Conservation (phyloP, 2,329 filamentous ascomycete species). For the Botrytis galanthina region DNA sequence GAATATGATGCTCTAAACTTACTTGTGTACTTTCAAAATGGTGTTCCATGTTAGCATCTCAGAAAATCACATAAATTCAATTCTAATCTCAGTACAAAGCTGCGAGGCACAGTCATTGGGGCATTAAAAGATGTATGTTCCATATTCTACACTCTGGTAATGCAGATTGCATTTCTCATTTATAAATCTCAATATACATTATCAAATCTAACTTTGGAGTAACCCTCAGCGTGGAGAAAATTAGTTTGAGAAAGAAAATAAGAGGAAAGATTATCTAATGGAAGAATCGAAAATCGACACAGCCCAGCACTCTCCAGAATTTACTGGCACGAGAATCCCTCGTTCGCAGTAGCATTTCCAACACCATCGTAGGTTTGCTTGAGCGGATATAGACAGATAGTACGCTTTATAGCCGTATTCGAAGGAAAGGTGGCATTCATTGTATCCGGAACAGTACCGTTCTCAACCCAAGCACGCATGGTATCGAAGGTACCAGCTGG, state of each 20-base stretch:
- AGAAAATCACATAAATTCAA: fast-evolving
- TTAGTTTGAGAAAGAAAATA: background rate
- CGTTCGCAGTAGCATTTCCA: background rate
- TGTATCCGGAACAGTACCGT: background rate
- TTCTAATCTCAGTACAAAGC: background rate
- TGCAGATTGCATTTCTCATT: no score
- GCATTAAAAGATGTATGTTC: no score
- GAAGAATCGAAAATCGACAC: background rate
- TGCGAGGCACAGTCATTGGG: no score
- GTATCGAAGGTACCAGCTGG: background rate
- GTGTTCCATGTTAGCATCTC: background rate
- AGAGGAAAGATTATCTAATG: background rate
- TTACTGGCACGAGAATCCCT: background rate
- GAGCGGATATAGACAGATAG: background rate
- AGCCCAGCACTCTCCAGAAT: background rate
- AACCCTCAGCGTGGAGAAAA: background rate
- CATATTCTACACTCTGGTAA: no score
- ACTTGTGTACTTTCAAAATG: background rate
- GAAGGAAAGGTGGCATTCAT: background rate
- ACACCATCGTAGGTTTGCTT: background rate
- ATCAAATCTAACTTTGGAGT: background rate
- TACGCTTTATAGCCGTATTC: background rate
- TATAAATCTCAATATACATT: no score
- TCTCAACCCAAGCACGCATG: background rate
- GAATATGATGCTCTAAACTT: background rate